phyloP scores from a whole-genome alignment of 2,329 filamentous ascomycete genomes.

The Diaporthe citrichinensis region DNA sequence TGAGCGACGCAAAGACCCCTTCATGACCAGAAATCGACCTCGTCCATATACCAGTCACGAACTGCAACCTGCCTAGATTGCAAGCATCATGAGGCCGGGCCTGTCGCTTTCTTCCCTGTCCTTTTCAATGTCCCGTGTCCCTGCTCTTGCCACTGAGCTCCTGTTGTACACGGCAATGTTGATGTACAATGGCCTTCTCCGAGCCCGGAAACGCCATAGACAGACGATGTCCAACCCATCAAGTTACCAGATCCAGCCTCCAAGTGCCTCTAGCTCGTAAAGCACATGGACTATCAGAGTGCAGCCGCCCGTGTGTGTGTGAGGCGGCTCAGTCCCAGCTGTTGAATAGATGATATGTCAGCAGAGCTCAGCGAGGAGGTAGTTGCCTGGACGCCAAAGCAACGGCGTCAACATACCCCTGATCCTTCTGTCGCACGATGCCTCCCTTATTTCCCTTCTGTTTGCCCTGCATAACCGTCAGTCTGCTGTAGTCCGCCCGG shows the following conservation, averaged over 20 bases:
- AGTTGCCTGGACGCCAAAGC: neutral
- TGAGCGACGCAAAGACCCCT: neutral
- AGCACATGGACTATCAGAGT: neutral
- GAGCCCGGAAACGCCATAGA: conserved; percentile 17
- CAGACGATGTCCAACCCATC: conserved; percentile 1
- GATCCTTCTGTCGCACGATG: conserved; percentile 83
- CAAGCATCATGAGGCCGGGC: neutral
- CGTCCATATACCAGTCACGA: neutral
- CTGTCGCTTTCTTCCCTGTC: neutral
- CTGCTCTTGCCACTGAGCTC: conserved; percentile 21
- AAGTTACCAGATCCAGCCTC: neutral
- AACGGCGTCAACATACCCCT: conserved; percentile 69
- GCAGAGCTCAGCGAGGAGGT: neutral
- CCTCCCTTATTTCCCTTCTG: conserved; percentile 76
- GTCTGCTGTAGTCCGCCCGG: conserved; percentile 15
- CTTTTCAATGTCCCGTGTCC: neutral
- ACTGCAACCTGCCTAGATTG: conserved; percentile 1
- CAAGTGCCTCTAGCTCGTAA: neutral
- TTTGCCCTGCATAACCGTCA: conserved; percentile 69
- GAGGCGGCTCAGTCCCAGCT: conserved; percentile 35
- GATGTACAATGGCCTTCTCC: conserved; percentile 26
- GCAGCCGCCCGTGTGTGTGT: neutral
- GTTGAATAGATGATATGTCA: neutral
- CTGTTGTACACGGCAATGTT: conserved; percentile 31
- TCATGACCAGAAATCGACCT: neutral